Evolutionary conservation across 805 yeast species (phyloP).

Genomic region (Candida endomychidarum): DNA sequence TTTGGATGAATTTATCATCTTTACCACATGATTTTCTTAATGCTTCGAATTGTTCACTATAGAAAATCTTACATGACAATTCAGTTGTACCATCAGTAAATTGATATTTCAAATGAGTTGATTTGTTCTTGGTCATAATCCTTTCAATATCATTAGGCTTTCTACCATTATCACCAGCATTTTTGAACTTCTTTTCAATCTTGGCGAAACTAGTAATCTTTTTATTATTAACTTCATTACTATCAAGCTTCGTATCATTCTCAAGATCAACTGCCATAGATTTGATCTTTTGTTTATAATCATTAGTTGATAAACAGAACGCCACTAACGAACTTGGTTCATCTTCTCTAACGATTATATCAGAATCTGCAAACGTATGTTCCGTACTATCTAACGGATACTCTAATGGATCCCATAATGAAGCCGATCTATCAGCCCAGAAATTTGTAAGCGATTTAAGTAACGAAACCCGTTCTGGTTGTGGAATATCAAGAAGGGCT

Average conservation of each 20-base stretch:
- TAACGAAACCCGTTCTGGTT: conserved; percentile 69
- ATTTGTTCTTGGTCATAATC: conserved; percentile 75
- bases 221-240: conserved; percentile 25
- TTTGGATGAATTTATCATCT: conserved; percentile 74
- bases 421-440: conserved; percentile 97
- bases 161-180: conserved; percentile 22
- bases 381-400: conserved; percentile 81
- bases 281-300: conserved; percentile 67
- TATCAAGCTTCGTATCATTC: conserved; percentile 12
- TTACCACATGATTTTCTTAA: conserved; percentile 81
- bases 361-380: conserved; percentile 91
- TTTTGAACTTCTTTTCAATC: conserved; percentile 42
- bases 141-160: conserved; percentile 51
- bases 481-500: conserved; percentile 24
- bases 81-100: conserved; percentile 82
- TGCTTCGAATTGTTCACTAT: conserved; percentile 96
- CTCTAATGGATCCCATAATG: conserved; percentile 88
- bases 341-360: conserved; percentile 90
- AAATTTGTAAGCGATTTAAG: conserved; percentile 83
- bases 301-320: conserved; percentile 83
- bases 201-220: conserved; percentile 39
- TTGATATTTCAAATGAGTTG: conserved; percentile 89
- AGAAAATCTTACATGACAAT: conserved; percentile 89
- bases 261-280: conserved; percentile 20
- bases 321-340: conserved; percentile 96